Evolutionary conservation across 805 yeast species (phyloP), one percentile per base, ranked within the genome.

Genomic region (Hermanozyma aechmeae): DNA sequence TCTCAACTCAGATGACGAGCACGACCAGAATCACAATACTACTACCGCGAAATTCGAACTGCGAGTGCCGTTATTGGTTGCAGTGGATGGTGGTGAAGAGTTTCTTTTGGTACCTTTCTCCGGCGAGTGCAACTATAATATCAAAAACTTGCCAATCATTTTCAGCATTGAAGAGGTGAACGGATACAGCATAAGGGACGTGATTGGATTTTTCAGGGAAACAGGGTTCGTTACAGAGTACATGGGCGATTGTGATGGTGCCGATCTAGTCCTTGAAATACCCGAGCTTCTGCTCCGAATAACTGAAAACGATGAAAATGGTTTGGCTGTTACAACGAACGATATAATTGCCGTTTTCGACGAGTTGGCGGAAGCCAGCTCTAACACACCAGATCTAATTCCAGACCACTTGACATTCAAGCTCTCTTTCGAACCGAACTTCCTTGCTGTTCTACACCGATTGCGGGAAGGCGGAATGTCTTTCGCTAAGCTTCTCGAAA

Each of bases 281-380:
- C 54, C 58, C 2, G 57, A 56, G 32, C 34, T 59, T 17, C 40
- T 34, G 15, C 38, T 56, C 15, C 26, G 30, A n/a, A 40, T 59
- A n/a, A 35, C 58, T 2, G 62, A 59, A 30, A 60, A 56, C 34
- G 46, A 53, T 28, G 37, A 46, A 4, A 50, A 53, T 32, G 32
- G 54, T 3, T 34, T 43, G 13, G 48, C 50, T 13, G 34, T 51
- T 12, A 38, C 42, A 2, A 32, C 58, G 10, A 36, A 35, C 12
- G 61, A 54, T 33, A 43, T 59, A 19, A 26, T 53, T n/a, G 28
- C 7, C 9, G 9, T 17, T 10, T 10, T 17, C 20, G 9, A 17
- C 20, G 9, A 17, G 20, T 10, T 17, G 9, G 9, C 9, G 9
- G 20, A n/a, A n/a, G n/a, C n/a, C n/a, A n/a, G n/a, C n/a, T n/a